Percentiles rank a stretch among this genome's conserved stretches.
phyloP scores from a whole-genome alignment of 306 rosid species.

The Quercus berberidifolia region DNA sequence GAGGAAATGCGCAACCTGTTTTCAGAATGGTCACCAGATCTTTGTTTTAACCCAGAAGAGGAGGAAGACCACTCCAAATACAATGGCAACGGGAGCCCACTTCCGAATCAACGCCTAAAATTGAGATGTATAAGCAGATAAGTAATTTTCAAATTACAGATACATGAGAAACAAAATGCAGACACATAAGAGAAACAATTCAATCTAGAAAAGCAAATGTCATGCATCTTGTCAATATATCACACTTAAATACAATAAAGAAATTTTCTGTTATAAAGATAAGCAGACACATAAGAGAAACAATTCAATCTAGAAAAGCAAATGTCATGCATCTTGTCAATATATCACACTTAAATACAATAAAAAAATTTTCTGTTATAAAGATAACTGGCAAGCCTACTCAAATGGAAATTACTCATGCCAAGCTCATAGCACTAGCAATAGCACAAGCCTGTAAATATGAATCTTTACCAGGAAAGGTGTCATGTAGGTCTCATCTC shows the following conservation, averaged over 20 bases:
- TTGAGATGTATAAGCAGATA: slow-evolving; percentile 5
- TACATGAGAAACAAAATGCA: slow-evolving; percentile 12
- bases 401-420: neutral
- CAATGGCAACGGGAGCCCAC: slow-evolving; percentile 98
- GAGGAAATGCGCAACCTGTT: slow-evolving; percentile 4
- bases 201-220: neutral
- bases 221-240: neutral
- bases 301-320: neutral
- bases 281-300: neutral
- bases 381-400: neutral
- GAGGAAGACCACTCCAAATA: slow-evolving; percentile 93
- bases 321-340: neutral
- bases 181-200: slow-evolving; percentile 5
- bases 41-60: slow-evolving; percentile 93
- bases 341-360: neutral
- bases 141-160: neutral
- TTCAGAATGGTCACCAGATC: slow-evolving; percentile 60
- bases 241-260: neutral
- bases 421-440: neutral
- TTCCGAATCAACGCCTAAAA: slow-evolving; percentile 84
- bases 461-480: slow-evolving; percentile 5
- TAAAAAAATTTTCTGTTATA: neutral
- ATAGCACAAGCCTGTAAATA: no score
- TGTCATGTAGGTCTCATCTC: slow-evolving; percentile 14
- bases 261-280: neutral